Base-by-base conservation (phyloP, 805 yeast species). In the Clavispora santaluciae region DNA sequence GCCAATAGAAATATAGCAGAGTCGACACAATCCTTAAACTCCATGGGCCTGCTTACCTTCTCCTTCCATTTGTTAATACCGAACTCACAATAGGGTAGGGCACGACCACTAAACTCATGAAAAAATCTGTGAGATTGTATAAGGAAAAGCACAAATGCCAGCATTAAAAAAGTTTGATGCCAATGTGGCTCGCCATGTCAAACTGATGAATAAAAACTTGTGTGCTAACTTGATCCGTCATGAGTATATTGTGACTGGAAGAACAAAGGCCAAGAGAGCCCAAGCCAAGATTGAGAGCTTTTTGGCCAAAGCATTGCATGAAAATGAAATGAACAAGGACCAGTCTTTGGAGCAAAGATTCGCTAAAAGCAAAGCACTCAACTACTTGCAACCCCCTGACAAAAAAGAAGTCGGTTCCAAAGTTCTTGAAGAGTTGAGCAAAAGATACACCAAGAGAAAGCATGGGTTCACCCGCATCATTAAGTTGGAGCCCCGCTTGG, bases 401-500 rank as follows among this genome's bases (percentile, higher is more conserved):
- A 52, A 54, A 30, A 30, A 33, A 25, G 61, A 57, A 31, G 49
- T 57, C 12, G 61, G 60, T 10, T 22, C 86, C n/a, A 86, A 84
- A 56, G 64, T 93, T 33, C 68, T 83, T 44, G 74, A 72, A 13
- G 87, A 77, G 31, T 68, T 90, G 30, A 76, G 79, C 4, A 70
- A 76, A 31, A 72, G 95, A 42, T 90, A 85, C 56, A 55, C 67
- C 4, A 54, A 63, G 18, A 76, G 96, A 64, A 57, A 63, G 1
- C 86, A 88, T 46, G 97, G 97, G 1, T 91, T 83, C 66, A 88
- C 97, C 3, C 78, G 98, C 51, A 78, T 91, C 40, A 66, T 89
- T 46, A 81, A 77, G 51, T 68, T 93, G 45, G 98, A 93, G 61
- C 88, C 90, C 13, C 74, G 98, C 50, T 62, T 83, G 35, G 90